Percentiles rank a stretch among this genome's conserved stretches.
Evolutionary conservation across 495 filamentous ascomycete genomes (phyloP).

Genomic region (Hypoxylon intermedium): DNA sequence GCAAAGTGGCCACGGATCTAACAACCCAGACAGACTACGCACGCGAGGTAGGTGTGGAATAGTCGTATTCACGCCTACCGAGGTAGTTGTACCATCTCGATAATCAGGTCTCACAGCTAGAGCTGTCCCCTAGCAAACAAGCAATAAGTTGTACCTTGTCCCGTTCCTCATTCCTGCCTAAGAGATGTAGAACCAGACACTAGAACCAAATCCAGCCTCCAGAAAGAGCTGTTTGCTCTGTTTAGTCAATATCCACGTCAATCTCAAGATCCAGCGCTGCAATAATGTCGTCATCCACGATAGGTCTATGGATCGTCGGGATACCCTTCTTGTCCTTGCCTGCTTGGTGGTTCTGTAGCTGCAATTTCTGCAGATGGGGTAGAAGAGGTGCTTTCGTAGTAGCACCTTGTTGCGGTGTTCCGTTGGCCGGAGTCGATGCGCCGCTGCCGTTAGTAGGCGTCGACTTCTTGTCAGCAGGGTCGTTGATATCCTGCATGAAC

Average conservation of each 20-base stretch:
- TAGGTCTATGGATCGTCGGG: slow-evolving; percentile 70
- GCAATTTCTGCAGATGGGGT: slow-evolving; percentile 58
- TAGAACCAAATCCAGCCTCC: too few species aligned
- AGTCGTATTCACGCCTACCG: too few species aligned
- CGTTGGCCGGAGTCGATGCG: slow-evolving; percentile 38
- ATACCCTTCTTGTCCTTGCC: slow-evolving; percentile 62
- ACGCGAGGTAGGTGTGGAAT: too few species aligned
- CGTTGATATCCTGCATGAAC: slow-evolving; percentile 65
- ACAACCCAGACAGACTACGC: too few species aligned
- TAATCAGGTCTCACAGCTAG: too few species aligned
- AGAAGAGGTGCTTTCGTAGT: slow-evolving; percentile 41
- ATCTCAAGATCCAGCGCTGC: slow-evolving; percentile 81
- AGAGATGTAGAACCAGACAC: too few species aligned
- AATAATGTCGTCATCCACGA: slow-evolving; percentile 86
- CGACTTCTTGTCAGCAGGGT: slow-evolving; percentile 43
- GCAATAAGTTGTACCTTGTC: too few species aligned
- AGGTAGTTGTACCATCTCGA: too few species aligned
- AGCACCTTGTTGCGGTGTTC: slow-evolving; percentile 47
- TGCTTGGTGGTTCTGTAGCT: slow-evolving; percentile 57
- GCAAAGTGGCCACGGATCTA: too few species aligned
- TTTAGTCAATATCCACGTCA: slow-evolving; percentile 70
- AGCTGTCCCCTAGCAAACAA: too few species aligned
- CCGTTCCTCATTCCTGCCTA: too few species aligned
- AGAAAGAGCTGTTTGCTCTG: neutral
- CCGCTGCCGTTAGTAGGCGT: slow-evolving; percentile 53